Conservation (phyloP, 2,329 filamentous ascomycete species). For the Calonectria pseudoturangicola region DNA sequence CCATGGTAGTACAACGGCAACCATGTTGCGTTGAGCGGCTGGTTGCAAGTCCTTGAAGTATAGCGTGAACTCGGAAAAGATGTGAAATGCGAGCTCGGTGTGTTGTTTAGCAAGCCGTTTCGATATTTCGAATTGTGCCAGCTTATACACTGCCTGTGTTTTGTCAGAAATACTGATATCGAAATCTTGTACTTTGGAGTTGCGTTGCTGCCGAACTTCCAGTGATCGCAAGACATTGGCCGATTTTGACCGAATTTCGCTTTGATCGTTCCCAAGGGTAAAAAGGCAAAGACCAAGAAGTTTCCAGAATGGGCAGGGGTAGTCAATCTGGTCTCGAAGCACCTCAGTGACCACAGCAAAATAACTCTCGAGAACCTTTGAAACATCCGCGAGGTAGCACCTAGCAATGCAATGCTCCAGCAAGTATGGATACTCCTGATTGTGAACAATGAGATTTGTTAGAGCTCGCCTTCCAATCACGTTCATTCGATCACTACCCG, state of each 20-base stretch:
- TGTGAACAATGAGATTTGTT: constrained; percentile 92
- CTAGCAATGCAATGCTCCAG: constrained; percentile 92
- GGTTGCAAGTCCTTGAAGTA: constrained; percentile 93
- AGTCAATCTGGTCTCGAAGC: constrained; percentile 87
- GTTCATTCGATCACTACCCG: constrained; percentile 93
- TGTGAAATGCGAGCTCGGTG: constrained; percentile 90
- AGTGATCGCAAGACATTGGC: constrained; percentile 86
- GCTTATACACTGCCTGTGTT: constrained; percentile 97
- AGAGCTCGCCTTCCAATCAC: constrained; percentile 91
- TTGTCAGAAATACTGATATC: constrained; percentile 99
- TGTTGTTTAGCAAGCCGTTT: constrained; percentile 92
- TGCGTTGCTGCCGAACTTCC: constrained; percentile 85
- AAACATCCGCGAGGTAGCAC: constrained; percentile 88
- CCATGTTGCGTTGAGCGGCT: constrained; percentile 91
- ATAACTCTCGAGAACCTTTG: constrained; percentile 94
- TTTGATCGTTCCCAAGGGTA: constrained; percentile 93
- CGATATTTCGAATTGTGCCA: constrained; percentile 97
- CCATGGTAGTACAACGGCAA: constrained; percentile 96
- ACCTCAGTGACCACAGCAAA: constrained; percentile 95
- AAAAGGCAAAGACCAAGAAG: constrained; percentile 91
- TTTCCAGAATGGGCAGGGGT: constrained; percentile 92
- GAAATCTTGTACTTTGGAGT: constrained; percentile 95
- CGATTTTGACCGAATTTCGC: constrained; percentile 91
- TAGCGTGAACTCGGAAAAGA: constrained; percentile 95
- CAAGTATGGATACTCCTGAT: constrained; percentile 89